Base-by-base conservation (phyloP, 1,284 basidiomycete species). In the Ustilago cynodontis region DNA sequence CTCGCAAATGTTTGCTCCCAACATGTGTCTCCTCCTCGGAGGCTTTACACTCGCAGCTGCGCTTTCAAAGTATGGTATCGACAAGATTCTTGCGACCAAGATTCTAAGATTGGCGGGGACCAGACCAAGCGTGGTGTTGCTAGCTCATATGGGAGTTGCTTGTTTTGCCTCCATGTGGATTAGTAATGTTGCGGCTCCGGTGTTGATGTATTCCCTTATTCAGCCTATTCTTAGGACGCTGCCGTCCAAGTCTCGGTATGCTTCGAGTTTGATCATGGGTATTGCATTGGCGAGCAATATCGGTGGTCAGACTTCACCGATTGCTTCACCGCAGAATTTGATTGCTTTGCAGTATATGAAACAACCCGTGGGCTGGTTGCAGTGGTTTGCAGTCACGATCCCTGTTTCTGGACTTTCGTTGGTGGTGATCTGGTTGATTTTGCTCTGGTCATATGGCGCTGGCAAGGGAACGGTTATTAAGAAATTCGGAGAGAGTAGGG, bases 101-200 rank as follows among this genome's bases (percentile, higher is more conserved):
- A 91, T 99, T 37, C 90, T 99, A 53, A 92, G 91, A 79, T 88
- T 97, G 53, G 97, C 97, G 2, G 96, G 97, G 1, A 93, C 93
- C 9, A 90, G 90, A 64, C 97, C 95, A 0, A 91, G 91, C 77
- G 91, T 90, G 0, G 95, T 99, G 2, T 88, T 99, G 18, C 89
- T 99, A 41, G 93, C 94, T 0, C 94, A 98, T 87, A 99, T 99
- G 97, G 91, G 89, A 43, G 95, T 99, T 5, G 93, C 95, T 1
- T 98, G 95, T 84, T 99, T 99, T 85, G 95, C 96, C 1, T 94
- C 93, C 86, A 99, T 98, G 97, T 99, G 95, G 97, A 98, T 99
- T 82, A 93, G 93, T 86, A 98, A 99, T 84, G 96, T 99, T 16
- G 96, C 96, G 0, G 96, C 96, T 8, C 97, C 97, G 14, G 98